phyloP scores from a whole-genome alignment of 441 rosid species.

The Erodium moschatum region DNA sequence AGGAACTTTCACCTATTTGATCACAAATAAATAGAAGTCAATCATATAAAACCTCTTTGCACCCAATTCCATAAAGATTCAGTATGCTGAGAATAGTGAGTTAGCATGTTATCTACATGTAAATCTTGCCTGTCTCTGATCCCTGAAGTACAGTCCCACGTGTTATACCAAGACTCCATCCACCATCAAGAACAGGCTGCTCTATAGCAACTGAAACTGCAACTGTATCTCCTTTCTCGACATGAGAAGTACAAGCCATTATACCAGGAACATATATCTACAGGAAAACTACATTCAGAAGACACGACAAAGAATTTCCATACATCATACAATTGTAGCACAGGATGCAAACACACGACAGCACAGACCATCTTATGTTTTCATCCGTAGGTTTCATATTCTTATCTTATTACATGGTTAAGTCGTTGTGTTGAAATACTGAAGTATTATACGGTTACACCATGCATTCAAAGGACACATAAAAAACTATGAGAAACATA shows the following conservation, averaged over 20 bases:
- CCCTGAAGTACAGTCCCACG: constrained; percentile 92
- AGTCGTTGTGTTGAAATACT: background rate
- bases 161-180: constrained; percentile 72
- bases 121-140: constrained; percentile 48
- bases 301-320: constrained; percentile 1
- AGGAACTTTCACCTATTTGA: background rate
- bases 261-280: constrained; percentile 95
- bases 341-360: background rate
- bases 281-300: constrained; percentile 26
- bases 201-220: constrained; percentile 92
- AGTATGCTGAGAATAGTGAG: background rate
- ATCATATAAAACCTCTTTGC: background rate
- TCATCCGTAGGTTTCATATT: background rate
- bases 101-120: constrained; percentile 11
- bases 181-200: constrained; percentile 55
- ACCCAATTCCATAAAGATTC: constrained; percentile 3
- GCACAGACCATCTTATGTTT: background rate
- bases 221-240: constrained; percentile 77
- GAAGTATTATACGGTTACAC: background rate
- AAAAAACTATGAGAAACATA: background rate
- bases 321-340: background rate
- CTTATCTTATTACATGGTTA: background rate
- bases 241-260: constrained; percentile 91
- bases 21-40: background rate
- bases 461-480: background rate